Base-by-base conservation (phyloP, 2,329 filamentous ascomycete genomes). In the Colletotrichum tropicale region DNA sequence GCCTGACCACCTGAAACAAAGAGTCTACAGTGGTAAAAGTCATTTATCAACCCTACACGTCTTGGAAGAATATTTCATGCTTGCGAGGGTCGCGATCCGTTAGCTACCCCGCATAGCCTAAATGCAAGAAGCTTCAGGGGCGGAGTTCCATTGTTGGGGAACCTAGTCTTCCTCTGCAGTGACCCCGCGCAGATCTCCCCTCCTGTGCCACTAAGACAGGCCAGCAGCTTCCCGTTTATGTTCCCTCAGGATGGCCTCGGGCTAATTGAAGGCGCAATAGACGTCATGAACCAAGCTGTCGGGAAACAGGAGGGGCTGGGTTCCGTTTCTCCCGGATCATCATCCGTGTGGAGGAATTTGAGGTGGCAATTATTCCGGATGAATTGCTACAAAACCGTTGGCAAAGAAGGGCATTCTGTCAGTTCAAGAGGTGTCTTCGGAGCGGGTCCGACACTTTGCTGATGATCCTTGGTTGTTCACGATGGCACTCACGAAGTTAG, bases 311-410 rank as follows among this genome's bases (percentile, higher is more conserved):
- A 61, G 67, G 66, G 68, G 67, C 2, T 24, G 60, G 61, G 18
- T 24, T 68, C 61, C 52, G 10, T 32, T 38, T 32, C 52, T 9
- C 6, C 72, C 72, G 67, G 72, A 15, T 71, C 36, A 38, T 32
- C 36, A 61, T 66, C 67, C 55, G 72, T 71, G 72, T 75, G 67
- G 72, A 71, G 72, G 67, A 71, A 75, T 66, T 52, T 3, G 28
- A 13, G 6, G 15, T 16, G 52, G 32, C 48, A 71, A 66, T 75
- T 75, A 2, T 62, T 71, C 72, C 72, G 72, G 36, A 24, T 32
- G 61, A 71, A 32, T 62, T 71, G 67, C 68, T 75, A 75, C 61
- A 75, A 75, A 66, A 66, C 18, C 12, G n/a, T 16, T 8, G 18
- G 21, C 2, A 6, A 28, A 26, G 28, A 5, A 16, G 36, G 28